Conservation (phyloP, 1,284 basidiomycete species). For the Pseudozyma hubeiensis region DNA sequence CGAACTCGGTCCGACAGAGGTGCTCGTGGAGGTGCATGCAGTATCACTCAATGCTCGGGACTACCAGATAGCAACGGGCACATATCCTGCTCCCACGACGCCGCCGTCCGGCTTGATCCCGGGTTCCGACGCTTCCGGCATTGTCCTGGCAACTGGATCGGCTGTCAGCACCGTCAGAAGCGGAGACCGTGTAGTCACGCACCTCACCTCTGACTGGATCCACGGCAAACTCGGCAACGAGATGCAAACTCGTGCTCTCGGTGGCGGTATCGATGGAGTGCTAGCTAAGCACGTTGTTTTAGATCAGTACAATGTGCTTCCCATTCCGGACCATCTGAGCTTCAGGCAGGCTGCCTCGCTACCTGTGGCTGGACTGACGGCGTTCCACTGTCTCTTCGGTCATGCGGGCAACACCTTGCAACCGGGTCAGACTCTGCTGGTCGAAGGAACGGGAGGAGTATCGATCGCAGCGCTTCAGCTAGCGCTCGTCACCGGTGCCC, state of each 20-base stretch:
- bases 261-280: constrained; percentile 30
- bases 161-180: constrained; percentile 21
- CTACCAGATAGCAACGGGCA: constrained; percentile 42
- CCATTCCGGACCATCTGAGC: constrained; percentile 33
- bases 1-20: constrained; percentile 12
- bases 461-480: constrained; percentile 41
- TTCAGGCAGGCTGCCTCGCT: constrained; percentile 35
- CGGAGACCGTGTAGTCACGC: constrained; percentile 36
- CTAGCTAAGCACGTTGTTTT: constrained; percentile 30
- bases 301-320: constrained; percentile 35
- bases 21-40: constrained; percentile 37
- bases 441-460: constrained; percentile 49
- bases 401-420: constrained; percentile 21
- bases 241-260: constrained; percentile 40
- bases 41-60: constrained; percentile 49
- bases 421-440: constrained; percentile 34
- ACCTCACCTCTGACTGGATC: constrained; percentile 33
- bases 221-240: constrained; percentile 38
- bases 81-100: constrained; percentile 35
- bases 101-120: constrained; percentile 27
- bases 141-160: constrained; percentile 22
- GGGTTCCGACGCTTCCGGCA: constrained; percentile 37
- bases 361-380: constrained; percentile 35
- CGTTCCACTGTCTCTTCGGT: constrained; percentile 47
- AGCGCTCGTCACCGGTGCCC: constrained; percentile 28